Percentiles rank a stretch among this genome's conserved stretches.
Conservation (phyloP, 2,329 filamentous ascomycete genomes). For the Fusarium xyrophilum region DNA sequence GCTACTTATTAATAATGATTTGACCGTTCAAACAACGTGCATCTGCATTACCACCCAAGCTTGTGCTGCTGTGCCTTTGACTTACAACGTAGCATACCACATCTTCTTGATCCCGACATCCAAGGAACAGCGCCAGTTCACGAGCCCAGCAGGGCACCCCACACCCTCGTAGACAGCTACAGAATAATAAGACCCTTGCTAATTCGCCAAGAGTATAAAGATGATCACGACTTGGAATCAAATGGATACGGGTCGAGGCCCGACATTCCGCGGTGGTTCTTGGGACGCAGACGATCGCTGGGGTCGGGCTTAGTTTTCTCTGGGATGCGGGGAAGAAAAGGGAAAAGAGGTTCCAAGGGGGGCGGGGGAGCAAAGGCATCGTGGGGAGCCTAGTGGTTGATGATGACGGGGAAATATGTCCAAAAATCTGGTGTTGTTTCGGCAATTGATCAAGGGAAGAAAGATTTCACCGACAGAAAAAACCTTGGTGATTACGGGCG, state of each 20-base stretch:
- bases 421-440: slow-evolving; percentile 5
- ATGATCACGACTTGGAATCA: not conserved
- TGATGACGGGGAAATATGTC: not conserved
- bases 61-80: not conserved
- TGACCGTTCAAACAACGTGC: slow-evolving; percentile 11
- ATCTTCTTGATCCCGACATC: not conserved
- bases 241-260: slow-evolving; percentile 28
- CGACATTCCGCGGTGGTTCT: slow-evolving; percentile 34
- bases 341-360: not conserved
- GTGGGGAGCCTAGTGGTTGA: slow-evolving; percentile 19
- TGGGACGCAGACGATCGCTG: slow-evolving; percentile 28
- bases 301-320: slow-evolving; percentile 6
- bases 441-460: slow-evolving; percentile 1
- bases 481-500: not conserved
- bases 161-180: not conserved
- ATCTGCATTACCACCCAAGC: slow-evolving; percentile 22
- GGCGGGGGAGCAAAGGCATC: slow-evolving; percentile 14
- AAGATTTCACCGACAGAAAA: not conserved
- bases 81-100: not conserved
- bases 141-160: not conserved
- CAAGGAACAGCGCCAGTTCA: not conserved
- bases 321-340: slow-evolving; percentile 30
- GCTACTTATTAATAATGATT: slow-evolving; percentile 5
- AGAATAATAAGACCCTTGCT: slow-evolving; percentile 9
- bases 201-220: slow-evolving; percentile 3